phyloP scores from a whole-genome alignment of 495 filamentous ascomycete species.

The Darksidea phi region DNA sequence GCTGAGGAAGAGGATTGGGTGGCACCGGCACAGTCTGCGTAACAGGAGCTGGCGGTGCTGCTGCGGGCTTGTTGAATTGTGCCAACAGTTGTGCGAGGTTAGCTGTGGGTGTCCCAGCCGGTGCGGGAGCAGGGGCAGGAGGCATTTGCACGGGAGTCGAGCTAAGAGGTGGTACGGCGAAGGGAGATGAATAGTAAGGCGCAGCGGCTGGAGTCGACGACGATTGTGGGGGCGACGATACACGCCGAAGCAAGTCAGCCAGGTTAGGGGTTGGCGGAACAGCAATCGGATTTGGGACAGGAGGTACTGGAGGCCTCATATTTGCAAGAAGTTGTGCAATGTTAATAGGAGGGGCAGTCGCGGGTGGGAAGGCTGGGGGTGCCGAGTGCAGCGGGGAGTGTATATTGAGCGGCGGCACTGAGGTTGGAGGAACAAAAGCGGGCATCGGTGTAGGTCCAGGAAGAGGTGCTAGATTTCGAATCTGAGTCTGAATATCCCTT shows the following conservation, averaged over 20 bases:
- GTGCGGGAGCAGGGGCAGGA: conserved; percentile 5
- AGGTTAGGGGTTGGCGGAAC: conserved; percentile 43
- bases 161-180: conserved; percentile 34
- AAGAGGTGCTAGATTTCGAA: conserved; percentile 41
- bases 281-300: conserved; percentile 41
- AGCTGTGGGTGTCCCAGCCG: conserved; percentile 9
- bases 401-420: conserved; percentile 6
- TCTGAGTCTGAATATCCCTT: conserved; percentile 63
- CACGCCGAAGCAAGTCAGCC: conserved; percentile 29
- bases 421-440: neutral
- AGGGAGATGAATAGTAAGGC: conserved; percentile 37
- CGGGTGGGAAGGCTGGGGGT: conserved; percentile 37
- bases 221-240: conserved; percentile 7
- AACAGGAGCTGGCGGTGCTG: conserved; percentile 4
- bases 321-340: conserved; percentile 26
- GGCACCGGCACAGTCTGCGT: conserved; percentile 1
- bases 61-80: conserved; percentile 19
- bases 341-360: conserved; percentile 19
- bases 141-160: conserved; percentile 23
- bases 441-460: conserved; percentile 37
- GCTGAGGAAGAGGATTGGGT: neutral
- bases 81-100: conserved; percentile 16
- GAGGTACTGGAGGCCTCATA: conserved; percentile 8
- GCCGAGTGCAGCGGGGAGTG: conserved; percentile 29
- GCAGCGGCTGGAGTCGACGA: conserved; percentile 27